Base-by-base conservation (phyloP, 306 rosid species). In the Erythrophleum fordii region DNA sequence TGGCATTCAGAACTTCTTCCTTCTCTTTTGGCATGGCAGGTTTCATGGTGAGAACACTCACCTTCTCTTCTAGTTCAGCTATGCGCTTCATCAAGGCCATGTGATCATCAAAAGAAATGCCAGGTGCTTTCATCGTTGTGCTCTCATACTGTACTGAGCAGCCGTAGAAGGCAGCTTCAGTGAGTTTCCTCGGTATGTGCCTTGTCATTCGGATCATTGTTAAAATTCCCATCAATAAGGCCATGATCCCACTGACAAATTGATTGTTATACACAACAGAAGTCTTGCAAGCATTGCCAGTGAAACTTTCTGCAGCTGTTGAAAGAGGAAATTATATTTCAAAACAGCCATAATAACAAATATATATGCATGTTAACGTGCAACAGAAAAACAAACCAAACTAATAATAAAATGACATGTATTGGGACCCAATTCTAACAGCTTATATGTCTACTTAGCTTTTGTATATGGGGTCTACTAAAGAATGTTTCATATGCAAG, bases 61-160 rank as follows among this genome's bases (percentile, higher is more conserved):
- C 83, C 61, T 82, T 96, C 70, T 92, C 93, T 82, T 93, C 99
- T 14, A 96, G 84, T 41, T 93, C 98, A 8, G 97, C 93, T 96
- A 96, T 92, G 80, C 92, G 94, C 71, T 90, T 96, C 92, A 92
- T 87, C 89, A 92, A 73, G 48, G 72, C 11, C 88, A 84, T 87
- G 80, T 91, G 84, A 60, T 92, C 97, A 28, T 67, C 37, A 39
- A 14, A 79, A 49, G 92, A 68, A 80, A 91, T 79, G 52, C 62
- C 12, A 11, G 71, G 14, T 14, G 16, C 67, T 80, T 84, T 90
- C 65, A 70, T 74, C 69, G 22, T 68, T 14, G 78, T 52, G 28
- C 69, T 85, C 45, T 88, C 91, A 78, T 88, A 87, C 75, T 87
- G 87, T 16, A 52, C 87, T n/a, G 96, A 83, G 73, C 82, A 37